These are phyloP conservation scores for Hordeum pubiflorum DNA, from an alignment of 202 grass and related monocot species.

Conservation along the genomic window DNA sequence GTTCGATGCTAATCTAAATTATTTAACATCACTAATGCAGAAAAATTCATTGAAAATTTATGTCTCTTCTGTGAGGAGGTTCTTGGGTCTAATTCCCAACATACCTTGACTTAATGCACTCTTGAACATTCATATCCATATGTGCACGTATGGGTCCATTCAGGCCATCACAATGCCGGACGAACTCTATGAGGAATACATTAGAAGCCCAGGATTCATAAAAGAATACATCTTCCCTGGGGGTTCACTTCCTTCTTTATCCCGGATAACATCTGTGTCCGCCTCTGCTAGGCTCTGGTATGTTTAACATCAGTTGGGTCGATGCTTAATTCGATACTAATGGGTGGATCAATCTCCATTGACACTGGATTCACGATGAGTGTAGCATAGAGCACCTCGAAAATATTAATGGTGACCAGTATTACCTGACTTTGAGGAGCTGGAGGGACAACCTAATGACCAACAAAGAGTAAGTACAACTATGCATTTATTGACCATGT, in stretches of 20 bases:
- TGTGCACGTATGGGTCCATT: conserved; percentile 23
- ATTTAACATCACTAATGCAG: not conserved
- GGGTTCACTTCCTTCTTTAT: conserved; percentile 65
- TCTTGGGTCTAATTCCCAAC: not conserved
- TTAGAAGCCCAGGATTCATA: conserved; percentile 70
- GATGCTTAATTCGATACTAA: not conserved
- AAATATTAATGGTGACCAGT: conserved; percentile 59
- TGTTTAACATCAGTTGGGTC: not conserved
- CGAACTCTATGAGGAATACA: conserved; percentile 77
- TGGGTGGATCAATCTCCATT: not conserved
- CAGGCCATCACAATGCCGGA: conserved; percentile 61
- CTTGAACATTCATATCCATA: not conserved
- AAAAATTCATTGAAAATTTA: not conserved
- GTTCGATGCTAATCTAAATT: conserved; percentile 6
- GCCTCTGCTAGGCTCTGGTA: conserved; percentile 59
- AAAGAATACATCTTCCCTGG: conserved; percentile 86
- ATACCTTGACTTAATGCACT: not conserved
- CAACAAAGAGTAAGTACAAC: conserved; percentile 47
- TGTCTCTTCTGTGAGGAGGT: too few relatives aligned
- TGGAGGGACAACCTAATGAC: conserved; percentile 64
- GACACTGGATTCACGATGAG: not conserved
- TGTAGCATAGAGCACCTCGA: conserved; percentile 72
- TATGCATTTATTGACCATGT: not conserved
- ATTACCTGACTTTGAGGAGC: conserved; percentile 51
- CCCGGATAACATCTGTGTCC: conserved; percentile 60